phyloP scores from a whole-genome alignment of 169 alveolate species.

The Cryptosporidium felis region DNA sequence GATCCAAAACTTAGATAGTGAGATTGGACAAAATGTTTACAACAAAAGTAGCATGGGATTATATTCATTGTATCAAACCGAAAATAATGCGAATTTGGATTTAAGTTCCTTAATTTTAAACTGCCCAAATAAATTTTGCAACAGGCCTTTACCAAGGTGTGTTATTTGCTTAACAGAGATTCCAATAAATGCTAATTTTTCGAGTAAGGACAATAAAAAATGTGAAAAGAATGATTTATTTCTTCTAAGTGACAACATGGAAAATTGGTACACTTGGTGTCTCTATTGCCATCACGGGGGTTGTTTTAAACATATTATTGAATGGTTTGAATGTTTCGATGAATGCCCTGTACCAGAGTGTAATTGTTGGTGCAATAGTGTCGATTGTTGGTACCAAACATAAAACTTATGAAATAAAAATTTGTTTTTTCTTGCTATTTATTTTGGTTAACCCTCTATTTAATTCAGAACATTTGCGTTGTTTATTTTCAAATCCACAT shows the following conservation, averaged over 20 bases:
- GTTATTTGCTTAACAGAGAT: constrained; percentile 57
- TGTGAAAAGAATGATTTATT: not conserved
- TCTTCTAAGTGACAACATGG: not conserved
- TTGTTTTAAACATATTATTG: constrained; percentile 50
- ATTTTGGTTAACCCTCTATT: not conserved
- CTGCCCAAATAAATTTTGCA: constrained; percentile 60
- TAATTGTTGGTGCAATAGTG: constrained; percentile 58
- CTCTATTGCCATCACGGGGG: constrained; percentile 69
- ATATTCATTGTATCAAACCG: not conserved
- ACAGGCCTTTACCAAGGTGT: constrained; percentile 48
- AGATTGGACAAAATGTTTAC: no score
- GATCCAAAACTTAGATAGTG: no score
- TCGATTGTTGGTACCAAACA: constrained; percentile 41
- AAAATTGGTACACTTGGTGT: constrained; percentile 68
- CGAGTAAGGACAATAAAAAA: not conserved
- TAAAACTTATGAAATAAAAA: no score
- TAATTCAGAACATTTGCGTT: not conserved
- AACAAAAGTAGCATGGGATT: not conserved
- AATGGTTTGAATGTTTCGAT: constrained; percentile 67
- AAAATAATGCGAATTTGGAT: not conserved
- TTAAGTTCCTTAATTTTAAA: not conserved
- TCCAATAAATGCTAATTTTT: not conserved
- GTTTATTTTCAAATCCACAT: constrained; percentile 8
- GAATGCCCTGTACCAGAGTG: constrained; percentile 70
- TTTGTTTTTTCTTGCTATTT: not conserved